Evolutionary conservation across 441 rosid genomes (phyloP), one percentile per base, ranked within the genome.

Genomic region (Brassica hybrid): DNA sequence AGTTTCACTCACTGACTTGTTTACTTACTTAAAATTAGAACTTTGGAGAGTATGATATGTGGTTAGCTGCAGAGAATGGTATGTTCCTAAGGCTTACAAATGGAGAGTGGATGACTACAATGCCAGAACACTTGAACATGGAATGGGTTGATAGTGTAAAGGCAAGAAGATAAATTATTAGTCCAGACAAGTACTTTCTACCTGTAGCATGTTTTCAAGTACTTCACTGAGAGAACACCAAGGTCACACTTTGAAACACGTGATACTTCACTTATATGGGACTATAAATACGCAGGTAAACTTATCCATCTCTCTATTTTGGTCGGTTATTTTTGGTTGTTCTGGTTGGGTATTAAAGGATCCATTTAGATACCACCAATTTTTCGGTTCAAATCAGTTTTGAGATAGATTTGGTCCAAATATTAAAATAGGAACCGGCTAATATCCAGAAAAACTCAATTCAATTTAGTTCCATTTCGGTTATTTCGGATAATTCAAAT

Each of bases 21-120:
- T 50, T 50, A n/a, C n/a, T 50, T 50, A 50, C 56, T 67, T 61
- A 45, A 69, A 59, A 23, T 72, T 88, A 96, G 99, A 94, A 96
- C 85, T 96, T 94, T 77, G 84, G 84, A 48, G 97, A 89, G 81
- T 96, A 87, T 71, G 85, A 92, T 71, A 83, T 94, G 89, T 96
- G 98, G 98, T 77, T 96, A 77, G 99, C 99, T 32, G 99, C 98
- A 30, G 99, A 96, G 85, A 91, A 96, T 58, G 99, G 99, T 72
- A 21, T 21, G 23, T 21, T 21, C 23, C 23, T 21, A 21, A 21
- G 23, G 23, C 23, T 21, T 21, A 21, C 23, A 0, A 21, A 21
- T 21, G 23, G 23, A 21, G 23, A 21, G 23, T 21, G 23, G 2
- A 21, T 21, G 23, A 21, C 23, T 21, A 21, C 2, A 21, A 21